Percentiles rank a stretch among this genome's conserved stretches.
Conservation (phyloP, 1,284 basidiomycete species). For the Tilletia walkeri region DNA sequence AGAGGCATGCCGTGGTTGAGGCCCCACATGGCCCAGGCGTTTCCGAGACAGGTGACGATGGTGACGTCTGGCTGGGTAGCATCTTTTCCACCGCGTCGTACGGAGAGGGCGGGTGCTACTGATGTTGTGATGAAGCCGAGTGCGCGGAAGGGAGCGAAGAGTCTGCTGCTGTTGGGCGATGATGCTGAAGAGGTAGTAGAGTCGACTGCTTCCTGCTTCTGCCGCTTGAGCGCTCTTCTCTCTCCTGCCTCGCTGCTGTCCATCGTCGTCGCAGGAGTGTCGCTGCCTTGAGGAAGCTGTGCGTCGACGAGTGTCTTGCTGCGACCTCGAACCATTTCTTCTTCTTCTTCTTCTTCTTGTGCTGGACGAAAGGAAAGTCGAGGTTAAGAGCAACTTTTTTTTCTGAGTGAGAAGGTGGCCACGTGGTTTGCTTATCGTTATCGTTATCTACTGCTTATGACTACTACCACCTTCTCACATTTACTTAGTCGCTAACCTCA, state of each 20-base stretch:
- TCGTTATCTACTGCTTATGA: too few relatives aligned
- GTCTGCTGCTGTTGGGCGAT: conserved; percentile 34
- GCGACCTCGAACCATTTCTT: neutral
- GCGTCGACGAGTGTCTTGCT: neutral
- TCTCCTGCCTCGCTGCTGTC: neutral
- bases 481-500: too few relatives aligned
- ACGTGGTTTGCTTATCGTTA: too few relatives aligned
- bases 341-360: too few relatives aligned
- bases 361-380: too few relatives aligned
- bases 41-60: conserved; percentile 82
- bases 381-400: too few relatives aligned
- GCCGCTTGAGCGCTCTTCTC: neutral
- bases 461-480: too few relatives aligned
- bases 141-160: conserved; percentile 93
- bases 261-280: too few relatives aligned
- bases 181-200: neutral
- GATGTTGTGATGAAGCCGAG: conserved; percentile 88
- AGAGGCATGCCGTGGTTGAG: conserved; percentile 80
- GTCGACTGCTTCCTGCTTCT: neutral
- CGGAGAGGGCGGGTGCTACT: conserved; percentile 82
- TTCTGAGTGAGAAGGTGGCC: too few relatives aligned
- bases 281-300: too few relatives aligned
- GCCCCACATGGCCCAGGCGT: conserved; percentile 94
- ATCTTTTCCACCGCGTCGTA: conserved; percentile 72
- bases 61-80: conserved; percentile 64